Conservation (phyloP, 768 basidiomycete genomes). For the Lentinula guzmanii region DNA sequence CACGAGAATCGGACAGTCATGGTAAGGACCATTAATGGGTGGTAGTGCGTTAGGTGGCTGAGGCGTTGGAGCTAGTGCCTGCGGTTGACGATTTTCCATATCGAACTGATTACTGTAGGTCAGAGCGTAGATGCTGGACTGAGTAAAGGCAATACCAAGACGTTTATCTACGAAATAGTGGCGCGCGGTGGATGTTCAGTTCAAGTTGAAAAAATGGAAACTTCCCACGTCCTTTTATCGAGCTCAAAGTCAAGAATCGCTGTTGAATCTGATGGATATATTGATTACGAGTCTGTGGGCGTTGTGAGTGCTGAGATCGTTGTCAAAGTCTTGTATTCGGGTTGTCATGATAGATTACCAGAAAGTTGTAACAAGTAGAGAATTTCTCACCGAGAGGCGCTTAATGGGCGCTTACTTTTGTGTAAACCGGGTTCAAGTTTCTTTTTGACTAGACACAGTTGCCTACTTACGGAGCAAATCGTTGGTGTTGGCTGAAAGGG, state of each 20-base stretch:
- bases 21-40: conserved; percentile 6
- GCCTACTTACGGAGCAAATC: too few species aligned
- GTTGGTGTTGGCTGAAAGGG: background rate
- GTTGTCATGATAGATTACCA: too few species aligned
- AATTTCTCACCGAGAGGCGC: too few species aligned
- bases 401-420: too few species aligned
- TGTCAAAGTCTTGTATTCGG: too few species aligned
- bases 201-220: background rate
- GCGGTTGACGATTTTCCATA: background rate
- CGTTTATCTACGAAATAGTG: background rate
- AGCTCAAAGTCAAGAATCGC: background rate
- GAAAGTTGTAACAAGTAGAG: too few species aligned
- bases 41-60: background rate
- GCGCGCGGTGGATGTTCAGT: background rate
- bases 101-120: background rate
- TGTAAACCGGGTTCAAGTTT: too few species aligned
- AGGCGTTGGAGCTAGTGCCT: background rate
- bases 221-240: background rate
- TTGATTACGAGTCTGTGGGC: too few species aligned
- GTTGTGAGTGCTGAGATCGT: too few species aligned
- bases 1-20: conserved; percentile 63
- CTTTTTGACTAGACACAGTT: too few species aligned
- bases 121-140: background rate
- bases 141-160: background rate
- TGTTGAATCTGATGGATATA: too few species aligned